A percentile compares a stretch with the other conserved stretches of the same genome.
phyloP scores from a whole-genome alignment of 177 flowering plant species.

The Vitis hybrid region DNA sequence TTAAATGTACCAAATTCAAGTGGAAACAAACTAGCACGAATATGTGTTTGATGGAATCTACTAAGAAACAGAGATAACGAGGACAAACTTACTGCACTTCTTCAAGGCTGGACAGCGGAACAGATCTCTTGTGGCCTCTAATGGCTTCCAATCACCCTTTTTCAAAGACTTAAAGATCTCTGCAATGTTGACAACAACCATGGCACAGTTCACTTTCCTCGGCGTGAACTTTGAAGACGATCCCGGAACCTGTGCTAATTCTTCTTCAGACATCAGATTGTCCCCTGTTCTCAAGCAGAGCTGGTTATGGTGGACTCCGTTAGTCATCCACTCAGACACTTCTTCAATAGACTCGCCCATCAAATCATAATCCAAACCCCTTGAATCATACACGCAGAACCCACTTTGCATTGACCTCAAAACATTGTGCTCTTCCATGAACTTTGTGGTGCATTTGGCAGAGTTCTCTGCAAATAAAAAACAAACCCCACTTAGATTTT shows the following conservation, averaged over 20 bases:
- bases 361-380: constrained; percentile 46
- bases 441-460: constrained; percentile 41
- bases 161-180: constrained; percentile 47
- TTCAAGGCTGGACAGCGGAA: constrained; percentile 48
- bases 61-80: not conserved
- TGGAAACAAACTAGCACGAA: not conserved
- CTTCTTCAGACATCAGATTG: constrained; percentile 6
- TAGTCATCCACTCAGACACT: constrained; percentile 48
- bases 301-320: constrained; percentile 70
- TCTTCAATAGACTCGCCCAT: constrained; percentile 40
- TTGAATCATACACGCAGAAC: constrained; percentile 72
- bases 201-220: constrained; percentile 49
- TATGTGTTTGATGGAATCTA: not conserved
- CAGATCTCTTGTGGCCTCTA: constrained; percentile 57
- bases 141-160: constrained; percentile 44
- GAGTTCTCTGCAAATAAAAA: constrained; percentile 19
- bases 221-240: constrained; percentile 37
- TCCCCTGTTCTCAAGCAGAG: constrained; percentile 50
- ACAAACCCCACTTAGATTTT: not conserved
- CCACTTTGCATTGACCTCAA: constrained; percentile 63
- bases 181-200: constrained; percentile 58
- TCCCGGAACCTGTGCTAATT: not conserved
- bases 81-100: constrained; percentile 51
- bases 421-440: constrained; percentile 76
- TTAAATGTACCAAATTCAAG: not conserved